Conservation (phyloP, 768 basidiomycete genomes). For the Saitozyma podzolica region DNA sequence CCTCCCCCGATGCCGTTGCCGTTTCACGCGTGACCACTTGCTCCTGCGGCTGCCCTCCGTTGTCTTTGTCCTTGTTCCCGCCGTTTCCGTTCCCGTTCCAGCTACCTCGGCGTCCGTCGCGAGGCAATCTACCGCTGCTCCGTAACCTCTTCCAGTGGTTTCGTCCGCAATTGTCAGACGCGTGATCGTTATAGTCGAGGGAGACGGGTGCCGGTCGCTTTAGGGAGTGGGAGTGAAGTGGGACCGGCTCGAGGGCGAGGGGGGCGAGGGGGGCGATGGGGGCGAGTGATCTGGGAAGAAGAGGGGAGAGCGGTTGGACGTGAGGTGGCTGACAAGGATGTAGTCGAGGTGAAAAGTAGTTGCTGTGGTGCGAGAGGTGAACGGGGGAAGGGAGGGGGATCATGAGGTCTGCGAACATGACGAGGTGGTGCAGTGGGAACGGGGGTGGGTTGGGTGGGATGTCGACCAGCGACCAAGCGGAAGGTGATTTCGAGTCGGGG, state of each 20-base stretch:
- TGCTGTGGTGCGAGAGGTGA: not conserved
- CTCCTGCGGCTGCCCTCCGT: too few relatives aligned
- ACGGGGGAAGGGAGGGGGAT: not conserved
- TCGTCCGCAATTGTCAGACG: too few relatives aligned
- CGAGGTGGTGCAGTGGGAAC: not conserved
- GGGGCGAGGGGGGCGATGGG: not conserved
- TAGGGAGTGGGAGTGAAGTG: not conserved
- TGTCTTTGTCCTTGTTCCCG: too few relatives aligned
- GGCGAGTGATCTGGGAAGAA: not conserved
- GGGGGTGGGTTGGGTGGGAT: not conserved
- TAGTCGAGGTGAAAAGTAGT: conserved; percentile 1
- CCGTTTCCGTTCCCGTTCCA: too few relatives aligned
- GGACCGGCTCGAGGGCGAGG: conserved; percentile 1
- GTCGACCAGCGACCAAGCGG: not conserved
- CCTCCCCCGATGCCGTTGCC: too few relatives aligned
- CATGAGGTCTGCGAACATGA: conserved; percentile 5
- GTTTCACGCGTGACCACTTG: too few relatives aligned
- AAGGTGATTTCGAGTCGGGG: not conserved
- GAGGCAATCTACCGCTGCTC: too few relatives aligned
- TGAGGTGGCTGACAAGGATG: conserved; percentile 3
- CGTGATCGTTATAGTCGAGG: too few relatives aligned
- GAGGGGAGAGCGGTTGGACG: conserved; percentile 3
- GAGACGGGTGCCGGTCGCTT: too few relatives aligned
- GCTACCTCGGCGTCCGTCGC: too few relatives aligned
- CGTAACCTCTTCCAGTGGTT: too few relatives aligned